A percentile compares a stretch with the other conserved stretches of the same genome.
Evolutionary conservation across 306 rosid species (phyloP).

Genomic region (Ormosia semicastrata): DNA sequence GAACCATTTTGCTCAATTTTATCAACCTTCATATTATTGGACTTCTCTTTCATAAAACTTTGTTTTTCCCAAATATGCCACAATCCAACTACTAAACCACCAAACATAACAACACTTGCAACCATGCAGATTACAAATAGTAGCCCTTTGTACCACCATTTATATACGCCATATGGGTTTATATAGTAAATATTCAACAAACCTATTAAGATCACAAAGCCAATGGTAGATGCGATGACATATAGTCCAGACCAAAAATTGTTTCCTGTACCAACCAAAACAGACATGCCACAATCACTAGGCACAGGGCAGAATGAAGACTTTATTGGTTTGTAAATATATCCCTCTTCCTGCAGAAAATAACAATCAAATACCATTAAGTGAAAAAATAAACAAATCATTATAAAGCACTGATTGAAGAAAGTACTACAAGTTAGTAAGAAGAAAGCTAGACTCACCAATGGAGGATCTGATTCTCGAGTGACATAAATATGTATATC

Average conservation of each 20-base stretch:
- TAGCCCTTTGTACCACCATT: slow-evolving; percentile 91
- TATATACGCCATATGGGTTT: slow-evolving; percentile 46
- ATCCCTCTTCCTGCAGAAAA: slow-evolving; percentile 73
- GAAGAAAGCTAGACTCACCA: slow-evolving; percentile 51
- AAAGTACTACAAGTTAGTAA: neutral
- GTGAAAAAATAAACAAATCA: neutral
- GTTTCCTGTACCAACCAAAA: slow-evolving; percentile 83
- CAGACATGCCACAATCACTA: slow-evolving; percentile 57
- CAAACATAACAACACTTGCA: slow-evolving; percentile 67
- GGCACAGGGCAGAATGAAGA: slow-evolving; percentile 48
- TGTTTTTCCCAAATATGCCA: slow-evolving; percentile 75
- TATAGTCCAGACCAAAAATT: slow-evolving; percentile 79
- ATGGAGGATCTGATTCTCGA: slow-evolving; percentile 74
- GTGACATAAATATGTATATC: slow-evolving; percentile 68
- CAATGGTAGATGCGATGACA: slow-evolving; percentile 62
- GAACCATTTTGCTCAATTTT: slow-evolving; percentile 21
- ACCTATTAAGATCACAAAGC: slow-evolving; percentile 51
- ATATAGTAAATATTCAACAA: slow-evolving; percentile 62
- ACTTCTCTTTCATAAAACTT: slow-evolving; percentile 29
- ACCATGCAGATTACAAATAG: slow-evolving; percentile 64
- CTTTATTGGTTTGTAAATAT: slow-evolving; percentile 31
- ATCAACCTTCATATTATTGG: slow-evolving; percentile 20
- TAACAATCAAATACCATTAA: slow-evolving; percentile 22
- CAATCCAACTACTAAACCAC: slow-evolving; percentile 65
- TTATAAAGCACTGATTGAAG: neutral